Conservation (phyloP, 495 filamentous ascomycete genomes). For the Penicillium verhagenii region DNA sequence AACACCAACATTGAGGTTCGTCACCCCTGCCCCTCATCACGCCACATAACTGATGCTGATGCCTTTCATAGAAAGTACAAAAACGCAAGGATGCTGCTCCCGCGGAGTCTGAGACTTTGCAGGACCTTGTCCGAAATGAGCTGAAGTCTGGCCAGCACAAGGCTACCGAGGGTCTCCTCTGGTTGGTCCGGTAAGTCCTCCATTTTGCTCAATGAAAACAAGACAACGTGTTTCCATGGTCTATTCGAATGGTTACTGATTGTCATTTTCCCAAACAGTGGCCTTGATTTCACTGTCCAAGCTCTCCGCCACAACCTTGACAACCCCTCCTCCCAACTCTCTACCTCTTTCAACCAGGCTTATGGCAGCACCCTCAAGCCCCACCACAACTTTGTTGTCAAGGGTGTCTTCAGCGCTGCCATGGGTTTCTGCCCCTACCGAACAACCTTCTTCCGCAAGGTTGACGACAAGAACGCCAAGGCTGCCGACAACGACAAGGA, state of each 20-base stretch:
- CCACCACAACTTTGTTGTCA: conserved; percentile 83
- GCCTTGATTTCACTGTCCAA: conserved; percentile 86
- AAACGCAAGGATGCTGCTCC: conserved; percentile 78
- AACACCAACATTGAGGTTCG: conserved; percentile 85
- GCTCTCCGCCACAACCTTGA: conserved; percentile 75
- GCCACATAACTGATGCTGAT: conserved; percentile 16
- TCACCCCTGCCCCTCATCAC: conserved; percentile 10
- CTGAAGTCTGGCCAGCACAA: conserved; percentile 80
- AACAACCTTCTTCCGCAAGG: conserved; percentile 83
- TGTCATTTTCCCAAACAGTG: conserved; percentile 49
- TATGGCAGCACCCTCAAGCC: conserved; percentile 85
- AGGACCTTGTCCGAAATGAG: conserved; percentile 81
- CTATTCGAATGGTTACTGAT: neutral
- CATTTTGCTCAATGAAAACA: neutral
- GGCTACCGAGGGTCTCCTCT: conserved; percentile 85
- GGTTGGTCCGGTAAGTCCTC: conserved; percentile 76
- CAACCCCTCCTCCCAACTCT: conserved; percentile 68
- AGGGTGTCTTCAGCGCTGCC: conserved; percentile 85
- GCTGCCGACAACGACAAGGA: neutral
- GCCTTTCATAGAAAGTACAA: conserved; percentile 75
- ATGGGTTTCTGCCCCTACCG: conserved; percentile 92
- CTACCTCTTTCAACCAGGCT: conserved; percentile 78
- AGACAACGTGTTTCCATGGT: neutral
- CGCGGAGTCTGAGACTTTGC: conserved; percentile 71
- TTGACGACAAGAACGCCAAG: conserved; percentile 61